phyloP scores from a whole-genome alignment of 495 filamentous ascomycete species.

The Xylaria telfairii region DNA sequence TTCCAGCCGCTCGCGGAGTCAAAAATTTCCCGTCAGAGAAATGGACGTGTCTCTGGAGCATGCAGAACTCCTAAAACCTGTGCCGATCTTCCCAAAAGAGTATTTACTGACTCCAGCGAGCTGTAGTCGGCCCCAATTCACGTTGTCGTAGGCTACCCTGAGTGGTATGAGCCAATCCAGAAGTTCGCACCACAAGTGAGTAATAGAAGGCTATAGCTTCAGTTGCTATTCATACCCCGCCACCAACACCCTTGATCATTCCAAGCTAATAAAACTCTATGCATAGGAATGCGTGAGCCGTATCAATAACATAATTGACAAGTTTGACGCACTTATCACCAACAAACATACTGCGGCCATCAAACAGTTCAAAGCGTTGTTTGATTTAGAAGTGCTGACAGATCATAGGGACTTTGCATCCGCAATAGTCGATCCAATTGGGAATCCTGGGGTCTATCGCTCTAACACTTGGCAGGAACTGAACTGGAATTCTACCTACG shows the following conservation, averaged over 20 bases:
- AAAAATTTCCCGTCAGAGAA: no score
- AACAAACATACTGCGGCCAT: constrained; percentile 44
- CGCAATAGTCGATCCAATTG: constrained; percentile 52
- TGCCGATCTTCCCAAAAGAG: no score
- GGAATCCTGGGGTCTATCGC: constrained; percentile 54
- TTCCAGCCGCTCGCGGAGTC: no score
- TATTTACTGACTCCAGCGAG: no score
- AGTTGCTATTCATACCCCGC: neutral
- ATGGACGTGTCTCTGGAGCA: no score
- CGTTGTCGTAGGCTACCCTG: constrained; percentile 43
- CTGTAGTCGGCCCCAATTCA: constrained; percentile 49
- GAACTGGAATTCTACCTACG: constrained; percentile 47
- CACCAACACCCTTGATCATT: constrained; percentile 28
- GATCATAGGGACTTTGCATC: constrained; percentile 53
- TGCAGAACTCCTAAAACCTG: no score
- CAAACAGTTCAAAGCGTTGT: constrained; percentile 49
- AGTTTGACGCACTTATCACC: constrained; percentile 47
- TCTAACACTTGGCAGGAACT: constrained; percentile 58
- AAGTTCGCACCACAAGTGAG: constrained; percentile 40
- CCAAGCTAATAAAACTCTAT: neutral
- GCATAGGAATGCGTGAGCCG: constrained; percentile 46
- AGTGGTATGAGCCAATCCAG: constrained; percentile 44
- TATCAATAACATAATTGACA: constrained; percentile 54
- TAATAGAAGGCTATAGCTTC: constrained; percentile 22
- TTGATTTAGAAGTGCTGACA: constrained; percentile 46